Evolutionary conservation across 148 eudicot genomes (phyloP), one percentile per base, ranked within the genome.

Genomic region (Rheum nobile): DNA sequence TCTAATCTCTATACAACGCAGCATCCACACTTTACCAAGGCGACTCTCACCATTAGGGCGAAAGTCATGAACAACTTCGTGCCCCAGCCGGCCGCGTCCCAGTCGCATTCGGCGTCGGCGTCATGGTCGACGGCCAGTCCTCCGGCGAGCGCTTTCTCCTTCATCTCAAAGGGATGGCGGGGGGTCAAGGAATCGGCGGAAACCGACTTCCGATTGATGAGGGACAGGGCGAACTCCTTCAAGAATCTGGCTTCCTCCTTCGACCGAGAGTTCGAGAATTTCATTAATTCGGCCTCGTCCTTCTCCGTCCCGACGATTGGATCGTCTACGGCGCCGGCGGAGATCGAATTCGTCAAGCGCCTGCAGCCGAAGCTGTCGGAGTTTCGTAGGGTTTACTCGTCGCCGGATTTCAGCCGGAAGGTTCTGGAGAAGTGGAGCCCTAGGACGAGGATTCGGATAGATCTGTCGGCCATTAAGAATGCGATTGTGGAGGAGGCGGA

Each of bases 161-260:
- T 94, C 80, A 80, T 91, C 14, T 84, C 98, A 8, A 89, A 88
- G 38, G 93, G 96, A 0, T 94, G 96, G 98, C 76, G 90, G 35
- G 98, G 83, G 42, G 98, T 94, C 4, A 72, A 81, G 21, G 86
- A 93, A 44, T 91, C 96, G 0, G 91, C 98, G 0, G 96, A 88
- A 21, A 91, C 97, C 3, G 98, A 94, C 78, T 76, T 94, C 41
- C 93, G 80, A 22, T 72, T 94, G 74, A 92, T 94, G 82, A 91
- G 76, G 48, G 83, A 82, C 72, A 82, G 97, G 3, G 98, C 98
- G 6, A 91, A 84, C 69, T 86, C 98, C 0, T 88, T 93, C 80
- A 91, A 84, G 78, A 87, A 87, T 76, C 72, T 89, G 11, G 97
- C 97, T 1, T 87, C 93, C 1, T 89, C 93, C 0, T 79, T 89